phyloP scores from a whole-genome alignment of 1,139 yeast genomes.

The Magnusiomyces suaveolens region DNA sequence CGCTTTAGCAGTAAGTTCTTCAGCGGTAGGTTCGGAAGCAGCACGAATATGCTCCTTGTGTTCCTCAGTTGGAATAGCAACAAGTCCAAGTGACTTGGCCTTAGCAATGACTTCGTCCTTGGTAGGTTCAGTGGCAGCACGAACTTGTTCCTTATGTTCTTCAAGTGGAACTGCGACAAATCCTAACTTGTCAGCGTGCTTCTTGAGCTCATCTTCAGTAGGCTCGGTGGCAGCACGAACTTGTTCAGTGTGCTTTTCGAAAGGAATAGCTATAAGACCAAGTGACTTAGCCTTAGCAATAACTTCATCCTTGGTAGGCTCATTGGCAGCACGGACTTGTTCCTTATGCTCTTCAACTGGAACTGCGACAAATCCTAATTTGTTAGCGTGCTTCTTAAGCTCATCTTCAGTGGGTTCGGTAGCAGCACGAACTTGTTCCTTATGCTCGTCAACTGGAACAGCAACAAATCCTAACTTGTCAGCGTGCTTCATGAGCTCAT shows the following conservation, averaged over 20 bases:
- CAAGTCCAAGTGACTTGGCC: conserved; percentile 19
- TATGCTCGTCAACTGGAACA: conserved; percentile 16
- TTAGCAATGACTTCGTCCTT: conserved; percentile 13
- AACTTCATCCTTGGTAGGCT: conserved; percentile 20
- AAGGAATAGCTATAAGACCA: conserved; percentile 29
- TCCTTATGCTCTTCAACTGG: conserved; percentile 29
- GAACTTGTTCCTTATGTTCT: conserved; percentile 21
- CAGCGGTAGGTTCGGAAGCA: conserved; percentile 10
- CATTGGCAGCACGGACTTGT: conserved; percentile 19
- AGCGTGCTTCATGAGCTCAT: conserved; percentile 2
- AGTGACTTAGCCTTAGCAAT: conserved; percentile 18
- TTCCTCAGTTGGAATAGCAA: conserved; percentile 25
- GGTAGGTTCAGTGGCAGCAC: conserved; percentile 16
- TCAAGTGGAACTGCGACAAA: conserved; percentile 12
- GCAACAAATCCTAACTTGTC: conserved; percentile 33
- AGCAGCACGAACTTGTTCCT: conserved; percentile 16
- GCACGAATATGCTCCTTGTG: conserved; percentile 20
- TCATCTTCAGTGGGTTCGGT: conserved; percentile 20
- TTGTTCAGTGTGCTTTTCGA: conserved; percentile 11
- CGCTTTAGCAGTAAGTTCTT: conserved; percentile 13
- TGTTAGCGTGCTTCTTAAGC: conserved; percentile 27
- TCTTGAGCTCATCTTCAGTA: conserved; percentile 7
- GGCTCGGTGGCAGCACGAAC: conserved; percentile 7
- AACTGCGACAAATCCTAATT: conserved; percentile 24
- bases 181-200: conserved; percentile 17